phyloP scores from a whole-genome alignment of 176 grass and related monocot genomes.

The barley (Hordeum vulgare) region MorexV3_pseudomolecules_assembly NC_058519.1:501020737-501021236 shows the following conservation, averaged over 20 bases:
- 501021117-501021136: background rate
- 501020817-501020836: background rate
- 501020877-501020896: too few species aligned
- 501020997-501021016: background rate
- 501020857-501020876: too few species aligned
- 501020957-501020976: too few species aligned
- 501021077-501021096: background rate
- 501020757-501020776: too few species aligned
- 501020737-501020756: too few species aligned
- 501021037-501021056: background rate
- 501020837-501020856: background rate
- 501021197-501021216: slow-evolving; percentile 9
- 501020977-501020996: background rate
- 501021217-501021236: slow-evolving; percentile 64
- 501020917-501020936: too few species aligned
- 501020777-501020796: background rate
- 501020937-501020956: too few species aligned
- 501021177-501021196: background rate
- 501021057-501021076: slow-evolving; percentile 9
- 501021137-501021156: background rate
- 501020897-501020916: too few species aligned
- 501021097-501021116: background rate
- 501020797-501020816: background rate
- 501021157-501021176: background rate
- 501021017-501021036: background rate